Conservation (phyloP, 2,329 filamentous ascomycete species). For the Fusarium xylarioides region DNA sequence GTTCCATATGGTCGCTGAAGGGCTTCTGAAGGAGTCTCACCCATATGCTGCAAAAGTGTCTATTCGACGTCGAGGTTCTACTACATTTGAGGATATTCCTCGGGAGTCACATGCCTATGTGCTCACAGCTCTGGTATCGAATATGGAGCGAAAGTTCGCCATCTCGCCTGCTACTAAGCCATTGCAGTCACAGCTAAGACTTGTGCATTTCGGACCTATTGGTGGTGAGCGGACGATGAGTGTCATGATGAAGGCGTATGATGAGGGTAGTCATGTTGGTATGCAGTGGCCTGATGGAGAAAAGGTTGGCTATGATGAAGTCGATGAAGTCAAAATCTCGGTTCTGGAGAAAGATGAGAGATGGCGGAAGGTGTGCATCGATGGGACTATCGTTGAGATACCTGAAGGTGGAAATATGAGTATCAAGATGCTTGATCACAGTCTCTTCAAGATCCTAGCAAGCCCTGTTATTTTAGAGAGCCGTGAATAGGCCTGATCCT, state of each 20-base stretch:
- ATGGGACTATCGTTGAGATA: constrained; percentile 84
- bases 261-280: constrained; percentile 63
- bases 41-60: constrained; percentile 58
- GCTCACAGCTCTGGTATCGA: constrained; percentile 78
- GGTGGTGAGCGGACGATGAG: constrained; percentile 74
- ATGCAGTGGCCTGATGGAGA: constrained; percentile 64
- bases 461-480: constrained; percentile 40
- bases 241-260: constrained; percentile 75
- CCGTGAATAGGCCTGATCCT: background rate
- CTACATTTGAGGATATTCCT: constrained; percentile 41
- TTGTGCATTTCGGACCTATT: constrained; percentile 79
- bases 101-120: constrained; percentile 75
- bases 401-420: constrained; percentile 76
- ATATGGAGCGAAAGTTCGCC: constrained; percentile 81
- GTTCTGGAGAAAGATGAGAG: constrained; percentile 73
- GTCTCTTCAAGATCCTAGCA: constrained; percentile 57
- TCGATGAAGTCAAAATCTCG: constrained; percentile 73
- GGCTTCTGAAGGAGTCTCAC: constrained; percentile 69
- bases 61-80: constrained; percentile 37
- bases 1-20: constrained; percentile 85
- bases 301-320: constrained; percentile 74
- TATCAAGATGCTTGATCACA: constrained; percentile 60
- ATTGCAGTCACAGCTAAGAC: constrained; percentile 73
- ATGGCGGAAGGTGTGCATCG: constrained; percentile 91
- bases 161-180: constrained; percentile 80